phyloP scores from a whole-genome alignment of 805 yeast genomes.

The Candida fluviatilis region DNA sequence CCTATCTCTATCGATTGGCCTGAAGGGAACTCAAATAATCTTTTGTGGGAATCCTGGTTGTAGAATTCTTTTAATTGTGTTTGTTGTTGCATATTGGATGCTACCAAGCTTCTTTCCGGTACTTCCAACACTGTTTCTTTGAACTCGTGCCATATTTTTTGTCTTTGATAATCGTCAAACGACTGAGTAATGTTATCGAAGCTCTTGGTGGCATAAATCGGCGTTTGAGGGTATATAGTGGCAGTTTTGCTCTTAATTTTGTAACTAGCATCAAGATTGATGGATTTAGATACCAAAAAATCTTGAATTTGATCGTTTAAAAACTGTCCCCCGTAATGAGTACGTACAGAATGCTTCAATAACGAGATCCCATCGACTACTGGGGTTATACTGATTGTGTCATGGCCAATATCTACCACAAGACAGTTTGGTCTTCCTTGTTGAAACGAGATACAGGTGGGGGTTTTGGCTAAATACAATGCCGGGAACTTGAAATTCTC shows the following conservation, averaged over 20 bases:
- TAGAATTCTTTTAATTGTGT: constrained; percentile 22
- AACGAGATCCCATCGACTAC: constrained; percentile 79
- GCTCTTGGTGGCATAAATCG: constrained; percentile 14
- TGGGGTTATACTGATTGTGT: constrained; percentile 70
- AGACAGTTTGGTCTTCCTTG: constrained; percentile 84
- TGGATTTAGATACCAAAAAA: constrained; percentile 27
- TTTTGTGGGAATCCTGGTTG: constrained; percentile 23
- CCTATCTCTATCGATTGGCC: constrained; percentile 65
- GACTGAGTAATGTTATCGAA: constrained; percentile 39
- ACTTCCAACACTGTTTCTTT: constrained; percentile 67
- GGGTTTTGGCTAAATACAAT: constrained; percentile 71
- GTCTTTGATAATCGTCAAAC: constrained; percentile 53
- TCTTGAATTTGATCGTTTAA: constrained; percentile 51
- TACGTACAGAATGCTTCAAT: constrained; percentile 63
- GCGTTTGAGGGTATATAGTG: constrained; percentile 28
- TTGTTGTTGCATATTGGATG: constrained; percentile 17
- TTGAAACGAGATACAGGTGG: constrained; percentile 87
- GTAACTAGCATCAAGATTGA: constrained; percentile 37
- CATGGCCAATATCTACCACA: constrained; percentile 84
- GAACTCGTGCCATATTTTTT: constrained; percentile 61
- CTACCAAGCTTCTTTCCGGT: constrained; percentile 35
- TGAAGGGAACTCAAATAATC: constrained; percentile 72
- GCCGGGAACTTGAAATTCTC: constrained; percentile 76
- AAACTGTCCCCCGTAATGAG: constrained; percentile 70
- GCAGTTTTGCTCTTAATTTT: constrained; percentile 44